A percentile compares a stretch with the other conserved stretches of the same genome.
phyloP scores from a whole-genome alignment of 164 flowering plant genomes.

The Stephania japonica region DNA sequence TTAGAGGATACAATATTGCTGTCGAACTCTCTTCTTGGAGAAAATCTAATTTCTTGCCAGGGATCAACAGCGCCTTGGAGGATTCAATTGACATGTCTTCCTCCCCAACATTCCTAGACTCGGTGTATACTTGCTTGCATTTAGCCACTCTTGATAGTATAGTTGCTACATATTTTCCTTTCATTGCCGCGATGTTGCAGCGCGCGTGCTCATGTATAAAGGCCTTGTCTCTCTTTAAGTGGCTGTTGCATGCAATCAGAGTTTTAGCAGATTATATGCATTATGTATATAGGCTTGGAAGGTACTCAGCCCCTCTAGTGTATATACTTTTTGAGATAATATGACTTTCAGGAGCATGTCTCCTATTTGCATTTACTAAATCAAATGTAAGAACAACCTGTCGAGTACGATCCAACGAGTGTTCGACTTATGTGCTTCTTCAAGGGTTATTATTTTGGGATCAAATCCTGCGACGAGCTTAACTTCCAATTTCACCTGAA shows the following conservation, averaged over 20 bases:
- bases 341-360: no score
- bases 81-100: neutral
- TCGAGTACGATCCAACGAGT: slow-evolving; percentile 46
- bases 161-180: slow-evolving; percentile 35
- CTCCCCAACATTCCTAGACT: neutral
- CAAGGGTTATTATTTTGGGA: slow-evolving; percentile 27
- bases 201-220: slow-evolving; percentile 30
- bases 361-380: neutral
- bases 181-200: slow-evolving; percentile 45
- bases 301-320: no score
- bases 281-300: no score
- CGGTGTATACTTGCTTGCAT: neutral
- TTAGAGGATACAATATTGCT: slow-evolving; percentile 11
- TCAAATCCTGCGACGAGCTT: slow-evolving; percentile 41
- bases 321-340: no score
- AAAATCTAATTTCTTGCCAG: neutral
- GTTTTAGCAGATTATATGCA: no score
- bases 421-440: slow-evolving; percentile 34
- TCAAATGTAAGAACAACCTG: slow-evolving; percentile 19
- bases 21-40: neutral
- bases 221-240: slow-evolving; percentile 32
- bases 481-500: slow-evolving; percentile 44
- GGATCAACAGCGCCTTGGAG: neutral
- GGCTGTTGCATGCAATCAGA: slow-evolving; percentile 18
- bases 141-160: slow-evolving; percentile 22